Evolutionary conservation across 2,329 filamentous ascomycete genomes (phyloP), one percentile per base, ranked within the genome.

Genomic region (Aspergillus eucalypticola): DNA sequence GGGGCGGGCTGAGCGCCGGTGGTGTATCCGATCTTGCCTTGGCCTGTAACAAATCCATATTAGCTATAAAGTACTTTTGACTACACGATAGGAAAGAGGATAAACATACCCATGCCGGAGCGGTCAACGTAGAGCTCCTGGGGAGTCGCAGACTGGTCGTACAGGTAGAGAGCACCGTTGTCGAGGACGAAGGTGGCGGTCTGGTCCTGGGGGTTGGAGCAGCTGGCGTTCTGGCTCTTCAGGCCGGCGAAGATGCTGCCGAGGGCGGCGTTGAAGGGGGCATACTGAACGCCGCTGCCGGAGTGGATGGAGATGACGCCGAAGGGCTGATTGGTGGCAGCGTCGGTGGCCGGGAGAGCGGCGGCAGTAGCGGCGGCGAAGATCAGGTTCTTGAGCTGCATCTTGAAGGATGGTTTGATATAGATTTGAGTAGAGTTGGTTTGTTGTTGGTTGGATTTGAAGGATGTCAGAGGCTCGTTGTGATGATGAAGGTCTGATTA

Each of bases 121-220:
- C 82, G 81, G 71, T 88, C 84, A 42, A 81, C 81, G 63, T 69
- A 87, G 54, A 84, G 60, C 66, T 81, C 73, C 75, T 87, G 85
- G 2, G 74, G 73, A 48, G 73, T 75, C 4, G 73, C 75, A 21
- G 74, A 73, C 25, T 68, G 64, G 35, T 77, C 78, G 73, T 81
- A 85, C 32, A 88, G 79, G 69, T 72, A 80, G 27, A 86, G 78
- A 48, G 76, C 75, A 50, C 75, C 76, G 49, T 82, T 74, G 42
- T 77, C 55, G 65, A 86, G 72, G 64, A 75, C 74, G 73, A 88
- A 85, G 42, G 79, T 83, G 53, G 84, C 85, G 38, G 67, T 72
- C 62, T 79, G 66, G 42, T 73, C 66, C n/a, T 69, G 61, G 29
- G 69, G 69, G 42, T 66, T 61, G 46, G 74, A 72, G 66, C 86